These are phyloP conservation scores for Rubroboletus satanas DNA, from an alignment of 768 basidiomycete genomes.

Conservation along the genomic window DNA sequence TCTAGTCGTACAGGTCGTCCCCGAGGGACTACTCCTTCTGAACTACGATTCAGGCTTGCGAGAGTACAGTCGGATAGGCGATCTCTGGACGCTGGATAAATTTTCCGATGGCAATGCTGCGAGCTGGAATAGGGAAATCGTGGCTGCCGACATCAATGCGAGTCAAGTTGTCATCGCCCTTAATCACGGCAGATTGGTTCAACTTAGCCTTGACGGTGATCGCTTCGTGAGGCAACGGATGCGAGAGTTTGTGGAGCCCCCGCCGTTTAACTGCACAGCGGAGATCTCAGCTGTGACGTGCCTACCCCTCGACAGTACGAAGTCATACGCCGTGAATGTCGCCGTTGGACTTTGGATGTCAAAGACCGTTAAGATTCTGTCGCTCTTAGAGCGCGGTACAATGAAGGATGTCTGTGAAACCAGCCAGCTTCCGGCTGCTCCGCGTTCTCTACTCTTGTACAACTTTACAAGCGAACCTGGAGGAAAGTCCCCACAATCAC, in stretches of 20 bases:
- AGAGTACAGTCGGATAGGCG: conserved; percentile 39
- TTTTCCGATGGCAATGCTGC: conserved; percentile 19
- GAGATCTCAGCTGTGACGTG: conserved; percentile 76
- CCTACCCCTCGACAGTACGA: conserved; percentile 46
- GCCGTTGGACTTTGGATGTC: conserved; percentile 77
- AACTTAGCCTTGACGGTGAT: conserved; percentile 47
- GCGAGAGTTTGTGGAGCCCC: conserved; percentile 24
- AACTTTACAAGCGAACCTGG: conserved; percentile 50
- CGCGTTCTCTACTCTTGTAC: conserved; percentile 46
- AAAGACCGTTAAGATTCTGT: conserved; percentile 57
- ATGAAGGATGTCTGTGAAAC: conserved; percentile 27
- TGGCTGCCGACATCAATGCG: conserved; percentile 65
- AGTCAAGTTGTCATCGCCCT: conserved; percentile 65
- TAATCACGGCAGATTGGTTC: conserved; percentile 46
- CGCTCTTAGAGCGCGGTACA: conserved; percentile 20
- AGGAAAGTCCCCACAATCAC: conserved; percentile 36
- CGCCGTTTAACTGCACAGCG: conserved; percentile 16
- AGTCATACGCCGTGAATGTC: conserved; percentile 45
- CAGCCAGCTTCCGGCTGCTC: conserved; percentile 38
- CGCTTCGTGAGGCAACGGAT: conserved; percentile 29
- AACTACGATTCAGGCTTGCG: conserved; percentile 48
- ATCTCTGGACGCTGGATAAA: conserved; percentile 39
- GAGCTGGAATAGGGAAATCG: conserved; percentile 44
- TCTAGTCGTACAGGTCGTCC: conserved; percentile 72
- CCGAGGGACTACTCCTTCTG: conserved; percentile 49